Conservation (phyloP, 805 yeast species). For the Nakazawaea ambrosiae region DNA sequence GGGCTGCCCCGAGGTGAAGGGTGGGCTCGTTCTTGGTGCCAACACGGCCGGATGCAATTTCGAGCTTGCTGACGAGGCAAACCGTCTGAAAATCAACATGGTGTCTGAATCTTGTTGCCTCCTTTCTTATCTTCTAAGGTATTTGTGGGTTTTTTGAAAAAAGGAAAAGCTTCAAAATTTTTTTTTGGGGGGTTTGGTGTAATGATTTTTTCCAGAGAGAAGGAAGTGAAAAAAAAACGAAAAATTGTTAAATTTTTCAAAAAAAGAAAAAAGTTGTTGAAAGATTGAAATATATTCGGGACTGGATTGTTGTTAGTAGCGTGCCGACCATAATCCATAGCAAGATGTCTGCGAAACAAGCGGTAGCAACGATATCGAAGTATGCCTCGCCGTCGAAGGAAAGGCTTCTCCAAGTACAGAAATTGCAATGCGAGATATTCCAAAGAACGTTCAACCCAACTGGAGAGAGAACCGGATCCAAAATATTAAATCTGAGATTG, state of each 20-base stretch:
- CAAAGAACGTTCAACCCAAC: constrained; percentile 66
- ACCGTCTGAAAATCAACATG: background rate
- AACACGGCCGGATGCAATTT: constrained; percentile 2
- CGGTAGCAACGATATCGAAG: background rate
- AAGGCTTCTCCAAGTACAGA: constrained; percentile 49
- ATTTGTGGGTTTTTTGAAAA: too few relatives aligned
- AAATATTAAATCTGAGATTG: constrained; percentile 58
- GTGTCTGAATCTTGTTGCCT: background rate
- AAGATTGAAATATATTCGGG: too few relatives aligned
- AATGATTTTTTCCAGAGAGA: too few relatives aligned
- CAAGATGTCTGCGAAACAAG: constrained; percentile 9
- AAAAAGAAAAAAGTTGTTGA: too few relatives aligned
- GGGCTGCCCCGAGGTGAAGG: constrained; percentile 72
- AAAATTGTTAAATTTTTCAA: too few relatives aligned
- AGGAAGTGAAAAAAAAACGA: too few relatives aligned
- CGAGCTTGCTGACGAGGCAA: constrained; percentile 1
- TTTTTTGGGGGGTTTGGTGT: too few relatives aligned
- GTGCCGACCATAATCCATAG: background rate
- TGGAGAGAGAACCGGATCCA: constrained; percentile 62
- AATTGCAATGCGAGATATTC: constrained; percentile 59
- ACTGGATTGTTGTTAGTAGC: too few relatives aligned
- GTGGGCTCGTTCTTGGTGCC: constrained; percentile 1
- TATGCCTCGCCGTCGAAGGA: constrained; percentile 27
- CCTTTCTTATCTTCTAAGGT: too few relatives aligned
- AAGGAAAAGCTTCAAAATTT: too few relatives aligned